These are phyloP conservation scores for Fusarium sp. DNA, from an alignment of 2,329 filamentous ascomycete genomes.

Conservation along the genomic window DNA sequence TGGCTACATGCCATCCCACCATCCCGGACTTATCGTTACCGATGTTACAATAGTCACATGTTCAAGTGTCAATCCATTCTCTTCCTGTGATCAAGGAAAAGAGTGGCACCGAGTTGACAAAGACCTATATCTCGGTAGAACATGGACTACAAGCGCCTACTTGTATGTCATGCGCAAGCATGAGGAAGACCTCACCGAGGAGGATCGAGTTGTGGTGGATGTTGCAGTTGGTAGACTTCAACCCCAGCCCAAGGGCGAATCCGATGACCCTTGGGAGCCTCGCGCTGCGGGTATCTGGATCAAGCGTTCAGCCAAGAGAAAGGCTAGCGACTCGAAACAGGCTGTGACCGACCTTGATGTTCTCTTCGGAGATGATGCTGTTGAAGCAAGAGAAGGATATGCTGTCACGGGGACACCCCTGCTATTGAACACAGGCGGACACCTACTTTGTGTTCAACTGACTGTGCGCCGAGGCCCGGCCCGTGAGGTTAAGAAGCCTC, in stretches of 20 bases:
- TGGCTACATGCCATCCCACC: conserved; percentile 86
- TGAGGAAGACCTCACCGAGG: conserved; percentile 80
- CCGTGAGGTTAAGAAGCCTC: conserved; percentile 72
- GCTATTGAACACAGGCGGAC: conserved; percentile 71
- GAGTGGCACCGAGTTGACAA: conserved; percentile 88
- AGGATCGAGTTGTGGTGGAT: conserved; percentile 84
- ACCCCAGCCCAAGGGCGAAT: conserved; percentile 63
- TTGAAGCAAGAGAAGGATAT: conserved; percentile 90
- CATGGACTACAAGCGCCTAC: conserved; percentile 81
- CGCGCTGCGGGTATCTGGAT: conserved; percentile 85
- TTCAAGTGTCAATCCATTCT: conserved; percentile 77
- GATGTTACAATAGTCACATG: conserved; percentile 84
- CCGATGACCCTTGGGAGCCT: conserved; percentile 78
- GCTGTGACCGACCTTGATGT: conserved; percentile 86
- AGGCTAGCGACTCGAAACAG: conserved; percentile 78
- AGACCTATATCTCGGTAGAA: conserved; percentile 82
- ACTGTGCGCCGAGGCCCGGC: conserved; percentile 80
- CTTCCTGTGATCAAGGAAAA: conserved; percentile 79
- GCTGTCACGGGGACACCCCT: conserved; percentile 78
- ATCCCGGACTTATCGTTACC: conserved; percentile 85
- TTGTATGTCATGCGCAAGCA: conserved; percentile 85
- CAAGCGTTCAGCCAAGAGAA: conserved; percentile 75
- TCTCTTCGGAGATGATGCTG: conserved; percentile 89
- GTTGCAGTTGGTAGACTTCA: conserved; percentile 78
- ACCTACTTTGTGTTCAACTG: conserved; percentile 76